Evolutionary conservation across 2,329 filamentous ascomycete genomes (phyloP), one percentile per base, ranked within the genome.

Genomic region (Chaetothyriales sp.): DNA sequence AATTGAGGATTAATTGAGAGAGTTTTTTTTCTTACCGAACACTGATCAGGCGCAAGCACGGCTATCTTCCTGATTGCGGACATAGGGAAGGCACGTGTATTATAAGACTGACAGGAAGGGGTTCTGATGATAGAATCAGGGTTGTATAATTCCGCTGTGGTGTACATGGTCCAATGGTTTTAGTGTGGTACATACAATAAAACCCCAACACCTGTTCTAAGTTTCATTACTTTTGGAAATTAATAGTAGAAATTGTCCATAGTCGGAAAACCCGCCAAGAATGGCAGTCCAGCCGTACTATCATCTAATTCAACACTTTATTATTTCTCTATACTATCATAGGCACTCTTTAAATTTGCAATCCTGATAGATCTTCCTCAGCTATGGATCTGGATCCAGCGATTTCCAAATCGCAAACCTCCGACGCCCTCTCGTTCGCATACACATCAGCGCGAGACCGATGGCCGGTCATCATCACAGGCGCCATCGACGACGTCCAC

Each of bases 401-500:
- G 7, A 49, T 54, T 20, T 86, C 83, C 46, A 81, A 80, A 55
- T 94, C 84, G 67, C 77, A 75, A 61, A 97, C 89, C 40, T 81
- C 77, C 62, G 89, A 97, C 72, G 80, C 79, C 63, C 85, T 77
- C 44, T 95, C 89, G 47, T 97, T 97, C 66, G 92, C 86, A 49
- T 88, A 82, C 68, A 75, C 82, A 54, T 95, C 92, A 7, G 90
- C 87, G 33, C 78, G 84, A 63, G 83, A 89, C 60, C 78, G 92
- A 67, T 98, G 90, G 92, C 92, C 92, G 15, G 76, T 95, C 52
- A 98, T 98, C 65, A 72, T 98, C 61, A 97, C 92, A 15, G 81
- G 89, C 65, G 86, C 85, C 51, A 92, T 98, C 63, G 90, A 98
- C 66, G 90, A 97, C 67, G 77, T 94, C n/a, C 89, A 94, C 70